These are phyloP conservation scores for Meyerozyma smithsonii DNA, from an alignment of 1,139 yeast species.

Conservation along the genomic window DNA sequence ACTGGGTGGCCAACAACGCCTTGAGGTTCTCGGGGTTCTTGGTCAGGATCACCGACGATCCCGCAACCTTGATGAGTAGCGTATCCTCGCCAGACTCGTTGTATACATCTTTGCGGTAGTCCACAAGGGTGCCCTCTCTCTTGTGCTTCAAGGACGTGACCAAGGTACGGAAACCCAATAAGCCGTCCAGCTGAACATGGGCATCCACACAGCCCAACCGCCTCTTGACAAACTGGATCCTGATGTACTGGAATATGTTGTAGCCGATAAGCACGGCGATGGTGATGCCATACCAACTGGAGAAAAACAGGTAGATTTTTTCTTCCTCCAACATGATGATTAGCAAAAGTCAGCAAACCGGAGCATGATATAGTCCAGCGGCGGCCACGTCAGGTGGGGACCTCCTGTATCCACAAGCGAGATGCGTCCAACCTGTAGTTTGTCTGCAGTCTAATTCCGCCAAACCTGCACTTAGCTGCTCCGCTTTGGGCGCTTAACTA, in stretches of 20 bases:
- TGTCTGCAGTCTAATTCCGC: not conserved
- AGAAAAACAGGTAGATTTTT: not conserved
- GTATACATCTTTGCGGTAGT: conserved; percentile 16
- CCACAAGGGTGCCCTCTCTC: conserved; percentile 21
- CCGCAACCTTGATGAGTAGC: conserved; percentile 16
- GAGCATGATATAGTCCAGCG: not conserved
- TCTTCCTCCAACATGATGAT: not conserved
- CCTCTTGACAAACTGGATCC: not conserved
- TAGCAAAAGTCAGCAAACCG: not conserved
- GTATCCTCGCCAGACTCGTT: conserved; percentile 13
- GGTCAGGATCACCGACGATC: conserved; percentile 20
- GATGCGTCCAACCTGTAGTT: not conserved
- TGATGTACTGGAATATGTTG: conserved; percentile 1
- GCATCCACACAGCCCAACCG: conserved; percentile 8
- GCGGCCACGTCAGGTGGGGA: not conserved
- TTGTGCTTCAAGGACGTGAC: conserved; percentile 13
- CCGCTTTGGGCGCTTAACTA: not conserved
- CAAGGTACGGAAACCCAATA: conserved; percentile 21
- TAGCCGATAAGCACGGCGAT: conserved; percentile 3
- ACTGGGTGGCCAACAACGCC: conserved; percentile 40
- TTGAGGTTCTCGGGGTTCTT: conserved; percentile 36
- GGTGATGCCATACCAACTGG: conserved; percentile 8
- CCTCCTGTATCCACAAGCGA: not conserved
- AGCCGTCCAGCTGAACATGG: conserved; percentile 12
- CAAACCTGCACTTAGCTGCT: not conserved